phyloP scores from a whole-genome alignment of 2,329 filamentous ascomycete genomes.

The Nakataea oryzae region DNA sequence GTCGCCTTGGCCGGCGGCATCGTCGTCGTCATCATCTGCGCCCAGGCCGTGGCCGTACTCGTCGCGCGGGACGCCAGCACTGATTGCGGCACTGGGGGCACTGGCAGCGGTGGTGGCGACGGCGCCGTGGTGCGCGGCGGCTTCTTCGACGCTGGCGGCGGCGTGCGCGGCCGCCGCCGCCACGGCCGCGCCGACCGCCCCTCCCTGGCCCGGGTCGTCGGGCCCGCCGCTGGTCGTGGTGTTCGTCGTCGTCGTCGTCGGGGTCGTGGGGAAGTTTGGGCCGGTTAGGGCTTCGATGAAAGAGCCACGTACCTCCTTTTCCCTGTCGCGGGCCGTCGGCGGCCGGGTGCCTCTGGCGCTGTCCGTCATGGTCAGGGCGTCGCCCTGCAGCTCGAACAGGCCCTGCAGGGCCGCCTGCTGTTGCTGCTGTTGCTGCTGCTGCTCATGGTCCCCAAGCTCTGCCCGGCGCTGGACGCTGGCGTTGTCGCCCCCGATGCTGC shows the following conservation, averaged over 20 bases:
- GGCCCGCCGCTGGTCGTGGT: neutral
- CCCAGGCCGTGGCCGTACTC: too few species aligned
- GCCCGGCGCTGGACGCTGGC: neutral
- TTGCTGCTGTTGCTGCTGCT: neutral
- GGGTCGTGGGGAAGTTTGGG: neutral
- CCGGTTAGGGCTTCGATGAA: neutral
- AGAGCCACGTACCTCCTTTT: constrained; percentile 2
- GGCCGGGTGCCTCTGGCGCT: neutral
- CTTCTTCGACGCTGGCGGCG: neutral
- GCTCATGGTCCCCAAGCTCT: neutral
- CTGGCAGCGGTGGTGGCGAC: too few species aligned
- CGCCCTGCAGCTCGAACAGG: neutral
- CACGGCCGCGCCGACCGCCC: neutral
- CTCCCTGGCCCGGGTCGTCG: too few species aligned
- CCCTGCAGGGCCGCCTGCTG: neutral
- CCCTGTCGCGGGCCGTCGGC: neutral
- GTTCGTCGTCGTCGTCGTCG: neutral
- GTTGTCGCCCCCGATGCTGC: neutral
- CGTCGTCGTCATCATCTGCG: neutral
- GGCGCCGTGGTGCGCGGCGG: too few species aligned
- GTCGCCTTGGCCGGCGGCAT: too few species aligned
- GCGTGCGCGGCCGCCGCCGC: too few species aligned
- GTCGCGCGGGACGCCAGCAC: neutral
- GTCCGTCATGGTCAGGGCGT: neutral
- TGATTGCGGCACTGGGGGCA: too few species aligned